Conservation (phyloP, 1,284 basidiomycete species). For the Amylostereum chailletii region DNA sequence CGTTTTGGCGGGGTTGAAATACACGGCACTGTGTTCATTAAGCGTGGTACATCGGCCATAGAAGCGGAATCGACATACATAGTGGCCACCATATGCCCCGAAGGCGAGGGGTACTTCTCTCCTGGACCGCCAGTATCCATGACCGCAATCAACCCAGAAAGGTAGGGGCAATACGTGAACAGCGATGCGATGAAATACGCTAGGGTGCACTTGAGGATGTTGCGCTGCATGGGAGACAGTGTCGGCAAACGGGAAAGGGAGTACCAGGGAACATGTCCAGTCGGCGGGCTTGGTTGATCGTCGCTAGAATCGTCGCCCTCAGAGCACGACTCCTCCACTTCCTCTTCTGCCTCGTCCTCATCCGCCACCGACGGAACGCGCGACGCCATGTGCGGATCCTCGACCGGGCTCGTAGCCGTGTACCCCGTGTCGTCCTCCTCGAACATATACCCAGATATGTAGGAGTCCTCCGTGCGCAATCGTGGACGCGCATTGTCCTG, state of each 20-base stretch:
- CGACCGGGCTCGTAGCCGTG: too few species aligned
- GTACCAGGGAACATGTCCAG: background rate
- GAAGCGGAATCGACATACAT: slow-evolving; percentile 23
- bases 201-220: slow-evolving; percentile 85
- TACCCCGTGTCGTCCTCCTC: too few species aligned
- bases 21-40: slow-evolving; percentile 49
- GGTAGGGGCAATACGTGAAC: slow-evolving; percentile 81
- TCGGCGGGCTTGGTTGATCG: too few species aligned
- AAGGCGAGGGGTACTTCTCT: slow-evolving; percentile 50
- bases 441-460: too few species aligned
- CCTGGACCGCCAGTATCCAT: slow-evolving; percentile 55
- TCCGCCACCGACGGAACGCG: too few species aligned
- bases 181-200: slow-evolving; percentile 88
- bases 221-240: slow-evolving; percentile 49
- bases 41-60: background rate
- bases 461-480: too few species aligned
- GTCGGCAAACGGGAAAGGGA: slow-evolving; percentile 17
- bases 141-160: slow-evolving; percentile 58
- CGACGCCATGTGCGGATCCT: too few species aligned
- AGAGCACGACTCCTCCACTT: too few species aligned
- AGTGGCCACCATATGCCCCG: slow-evolving; percentile 87
- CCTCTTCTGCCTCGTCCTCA: too few species aligned
- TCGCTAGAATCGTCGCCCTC: too few species aligned
- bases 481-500: too few species aligned
- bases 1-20: slow-evolving; percentile 82